These are phyloP conservation scores for Plasmodium gallinaceum DNA, from an alignment of 169 alveolate species.

Conservation along the genomic window DNA sequence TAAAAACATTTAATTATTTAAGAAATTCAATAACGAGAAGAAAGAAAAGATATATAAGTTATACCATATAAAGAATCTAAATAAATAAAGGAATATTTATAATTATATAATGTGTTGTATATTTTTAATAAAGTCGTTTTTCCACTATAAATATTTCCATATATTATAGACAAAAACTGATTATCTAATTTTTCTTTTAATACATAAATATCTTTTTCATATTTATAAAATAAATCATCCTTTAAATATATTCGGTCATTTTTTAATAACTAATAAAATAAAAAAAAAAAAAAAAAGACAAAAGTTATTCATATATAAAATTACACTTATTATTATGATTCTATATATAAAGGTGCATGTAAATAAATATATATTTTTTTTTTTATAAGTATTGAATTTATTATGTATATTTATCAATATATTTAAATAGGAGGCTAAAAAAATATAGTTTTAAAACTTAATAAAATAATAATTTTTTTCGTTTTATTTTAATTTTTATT, in stretches of 20 bases:
- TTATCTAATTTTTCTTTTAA: conserved; percentile 56
- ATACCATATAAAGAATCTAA: conserved; percentile 67
- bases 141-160: conserved; percentile 44
- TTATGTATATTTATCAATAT: not conserved
- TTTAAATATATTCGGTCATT: conserved; percentile 39
- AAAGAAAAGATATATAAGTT: not conserved
- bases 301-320: too few species aligned
- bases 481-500: conserved; percentile 5
- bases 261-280: conserved; percentile 35
- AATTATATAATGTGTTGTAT: conserved; percentile 40
- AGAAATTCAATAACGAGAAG: not conserved
- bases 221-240: conserved; percentile 14
- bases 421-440: not conserved
- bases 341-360: conserved; percentile 8
- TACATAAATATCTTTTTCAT: conserved; percentile 51
- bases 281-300: not conserved
- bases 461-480: too few species aligned
- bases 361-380: not conserved
- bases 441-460: too few species aligned
- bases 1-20: not conserved
- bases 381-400: not conserved
- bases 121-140: conserved; percentile 60
- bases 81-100: conserved; percentile 36
- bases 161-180: conserved; percentile 32
- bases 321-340: too few species aligned